Evolutionary conservation across 768 basidiomycete species (phyloP), one percentile per base, ranked within the genome.

Genomic region (Rhodotorula toruloides): DNA sequence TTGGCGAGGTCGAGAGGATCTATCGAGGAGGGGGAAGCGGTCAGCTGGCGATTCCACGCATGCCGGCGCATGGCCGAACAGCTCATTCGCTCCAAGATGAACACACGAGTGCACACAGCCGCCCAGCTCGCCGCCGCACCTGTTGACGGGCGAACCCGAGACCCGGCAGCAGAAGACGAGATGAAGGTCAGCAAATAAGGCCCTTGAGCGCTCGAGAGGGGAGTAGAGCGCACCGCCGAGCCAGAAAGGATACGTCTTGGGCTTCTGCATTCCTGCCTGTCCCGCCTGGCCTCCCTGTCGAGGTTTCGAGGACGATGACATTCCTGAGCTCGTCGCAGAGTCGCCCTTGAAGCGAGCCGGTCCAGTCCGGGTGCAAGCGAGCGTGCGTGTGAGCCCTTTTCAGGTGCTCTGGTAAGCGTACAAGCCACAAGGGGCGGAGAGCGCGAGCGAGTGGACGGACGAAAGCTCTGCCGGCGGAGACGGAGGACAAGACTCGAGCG

Each of bases 1-100:
- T 71, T 73, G 14, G 72, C 63, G 31, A 71, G 53, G 56, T 71
- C 69, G 61, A 73, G 69, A n/a, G 68, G 72, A 36, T 71, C 66
- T 65, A 58, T 2, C 4, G 43, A 32, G 49, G 22, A 54, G 42
- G 22, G 21, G n/a, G 42, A 16, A 6, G 13, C 31, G 19, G 44
- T 58, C 46, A 58, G 48, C 40, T n/a, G 12, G 39, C 29, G n/a
- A n/a, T n/a, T n/a, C n/a, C n/a, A n/a, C n/a, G n/a, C n/a, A n/a
- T n/a, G n/a, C n/a, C n/a, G n/a, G n/a, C n/a, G n/a, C n/a, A n/a
- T n/a, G n/a, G n/a, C n/a, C n/a, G n/a, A n/a, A n/a, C n/a, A n/a
- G n/a, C n/a, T n/a, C n/a, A n/a, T n/a, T 43, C 39, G 19, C 25
- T 37, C 27, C 29, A 6, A 16, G 6, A 46, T 22, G 25, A 10